Percentiles rank a stretch among this genome's conserved stretches.
phyloP scores from a whole-genome alignment of 257 asterid genomes.

The Solanum dulcamara region DNA sequence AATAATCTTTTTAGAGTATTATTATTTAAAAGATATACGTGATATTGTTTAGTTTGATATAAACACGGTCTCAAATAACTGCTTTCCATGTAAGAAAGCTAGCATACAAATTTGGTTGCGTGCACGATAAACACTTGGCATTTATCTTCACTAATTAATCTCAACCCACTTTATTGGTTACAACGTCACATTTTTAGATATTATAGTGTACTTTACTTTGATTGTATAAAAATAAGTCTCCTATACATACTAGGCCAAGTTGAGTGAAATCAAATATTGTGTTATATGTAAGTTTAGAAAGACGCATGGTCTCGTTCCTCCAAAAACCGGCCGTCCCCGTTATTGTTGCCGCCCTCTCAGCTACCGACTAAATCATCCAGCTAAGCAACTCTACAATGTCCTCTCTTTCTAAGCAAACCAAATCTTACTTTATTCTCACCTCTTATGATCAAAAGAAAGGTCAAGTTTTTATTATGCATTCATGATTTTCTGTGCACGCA shows the following conservation, averaged over 20 bases:
- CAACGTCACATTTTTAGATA: not conserved
- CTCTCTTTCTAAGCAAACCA: not conserved
- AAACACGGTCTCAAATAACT: not conserved
- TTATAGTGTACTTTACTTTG: not conserved
- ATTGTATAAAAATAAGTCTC: not conserved
- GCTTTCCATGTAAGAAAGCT: not conserved
- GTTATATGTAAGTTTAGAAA: not conserved
- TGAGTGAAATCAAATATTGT: not conserved
- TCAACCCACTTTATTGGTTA: not conserved
- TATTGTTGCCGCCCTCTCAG: not conserved
- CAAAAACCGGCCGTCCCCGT: not conserved
- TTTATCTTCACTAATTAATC: not conserved
- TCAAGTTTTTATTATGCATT: not conserved
- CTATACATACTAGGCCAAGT: not conserved
- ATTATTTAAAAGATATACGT: too few relatives aligned
- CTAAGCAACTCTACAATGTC: not conserved
- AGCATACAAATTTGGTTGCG: not conserved
- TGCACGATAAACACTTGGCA: not conserved
- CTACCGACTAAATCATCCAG: not conserved
- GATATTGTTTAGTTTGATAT: not conserved
- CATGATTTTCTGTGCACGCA: too few relatives aligned
- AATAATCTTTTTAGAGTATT: too few relatives aligned
- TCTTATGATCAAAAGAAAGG: not conserved
- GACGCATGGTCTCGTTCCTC: not conserved
- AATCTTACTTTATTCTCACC: not conserved